Base-by-base conservation (phyloP, 1,284 basidiomycete genomes). In the Fomitopsis betulina region DNA sequence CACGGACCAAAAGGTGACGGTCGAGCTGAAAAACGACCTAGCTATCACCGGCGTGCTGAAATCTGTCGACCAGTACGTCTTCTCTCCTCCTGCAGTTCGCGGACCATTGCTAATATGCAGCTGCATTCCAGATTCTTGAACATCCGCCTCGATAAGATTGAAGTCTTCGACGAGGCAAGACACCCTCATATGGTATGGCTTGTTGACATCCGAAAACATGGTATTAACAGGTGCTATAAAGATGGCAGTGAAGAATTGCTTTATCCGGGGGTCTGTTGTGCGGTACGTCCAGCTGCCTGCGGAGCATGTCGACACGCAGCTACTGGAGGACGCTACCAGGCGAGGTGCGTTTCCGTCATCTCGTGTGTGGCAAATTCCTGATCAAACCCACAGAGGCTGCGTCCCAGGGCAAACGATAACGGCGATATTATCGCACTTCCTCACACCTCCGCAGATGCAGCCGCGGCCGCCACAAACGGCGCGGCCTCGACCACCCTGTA, bases 231-330 rank as follows among this genome's bases (percentile, higher is more conserved):
- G 32, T 27, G 53, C 56, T 53, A 62, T 53, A 59, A 68, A 99
- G 96, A 94, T 98, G 86, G 95, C 97, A 0, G 96, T 99, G 51
- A 97, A 96, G 78, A 99, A 98, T 72, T 96, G 94, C 70, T 99
- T 99, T 73, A 99, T 99, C 68, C 90, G 97, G 58, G 97, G 97
- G 59, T 98, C 95, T 2, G 97, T 99, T 13, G 96, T 99, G 39
- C 88, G 97, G 65, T 99, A 98, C 71, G 97, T 99, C 10, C 92
- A 97, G 71, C 81, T 99, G 58, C 93, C 95, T 3, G 86, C 93
- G 21, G 88, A 93, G 59, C 91, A 93, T 61, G 94, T 99, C 61
- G 96, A 99, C 74, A 98, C 95, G 5, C 95, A 97, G 65, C 75
- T 99, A 54, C 73, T 99, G 55, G 97, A 99, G 76, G 97, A 99